Percentiles rank a stretch among this genome's conserved stretches.
These are phyloP conservation scores for Chlorella sorokiniana DNA, from an alignment of 139 green algal genomes.

Conservation along the genomic window DNA sequence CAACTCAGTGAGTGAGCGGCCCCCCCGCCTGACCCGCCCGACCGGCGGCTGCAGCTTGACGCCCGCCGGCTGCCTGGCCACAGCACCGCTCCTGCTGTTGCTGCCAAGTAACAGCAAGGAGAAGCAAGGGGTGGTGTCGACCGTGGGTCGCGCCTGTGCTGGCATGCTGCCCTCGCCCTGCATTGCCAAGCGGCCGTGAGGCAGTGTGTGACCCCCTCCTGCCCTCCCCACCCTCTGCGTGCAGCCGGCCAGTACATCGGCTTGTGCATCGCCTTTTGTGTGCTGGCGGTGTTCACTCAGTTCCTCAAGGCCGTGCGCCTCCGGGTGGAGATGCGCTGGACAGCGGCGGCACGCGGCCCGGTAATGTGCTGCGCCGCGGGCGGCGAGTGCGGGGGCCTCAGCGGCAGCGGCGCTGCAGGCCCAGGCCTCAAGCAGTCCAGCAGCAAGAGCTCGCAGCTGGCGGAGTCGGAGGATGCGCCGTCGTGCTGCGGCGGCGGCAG, in stretches of 20 bases:
- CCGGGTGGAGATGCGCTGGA: constrained; percentile 32
- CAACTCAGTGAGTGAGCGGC: constrained; percentile 9
- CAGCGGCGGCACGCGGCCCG: neutral
- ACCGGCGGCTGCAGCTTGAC: too few relatives aligned
- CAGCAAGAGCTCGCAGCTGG: constrained; percentile 5
- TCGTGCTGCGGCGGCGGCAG: constrained; percentile 10
- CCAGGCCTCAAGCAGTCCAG: neutral
- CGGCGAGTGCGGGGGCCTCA: neutral
- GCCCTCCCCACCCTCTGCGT: neutral
- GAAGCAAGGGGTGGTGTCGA: too few relatives aligned
- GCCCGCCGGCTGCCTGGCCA: too few relatives aligned
- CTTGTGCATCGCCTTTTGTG: constrained; percentile 29
- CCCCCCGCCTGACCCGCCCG: neutral
- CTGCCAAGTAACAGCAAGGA: too few relatives aligned
- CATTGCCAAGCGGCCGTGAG: too few relatives aligned
- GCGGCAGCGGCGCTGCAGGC: neutral
- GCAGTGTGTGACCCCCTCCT: neutral
- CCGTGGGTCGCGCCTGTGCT: too few relatives aligned
- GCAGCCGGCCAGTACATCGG: constrained; percentile 36
- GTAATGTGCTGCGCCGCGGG: neutral
- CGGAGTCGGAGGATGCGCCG: neutral
- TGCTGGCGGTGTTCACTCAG: constrained; percentile 28
- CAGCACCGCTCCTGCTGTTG: too few relatives aligned
- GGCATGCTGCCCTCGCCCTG: too few relatives aligned
- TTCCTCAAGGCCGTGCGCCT: constrained; percentile 39